Conservation (phyloP, 306 rosid genomes). For the Lupinus albus region DNA sequence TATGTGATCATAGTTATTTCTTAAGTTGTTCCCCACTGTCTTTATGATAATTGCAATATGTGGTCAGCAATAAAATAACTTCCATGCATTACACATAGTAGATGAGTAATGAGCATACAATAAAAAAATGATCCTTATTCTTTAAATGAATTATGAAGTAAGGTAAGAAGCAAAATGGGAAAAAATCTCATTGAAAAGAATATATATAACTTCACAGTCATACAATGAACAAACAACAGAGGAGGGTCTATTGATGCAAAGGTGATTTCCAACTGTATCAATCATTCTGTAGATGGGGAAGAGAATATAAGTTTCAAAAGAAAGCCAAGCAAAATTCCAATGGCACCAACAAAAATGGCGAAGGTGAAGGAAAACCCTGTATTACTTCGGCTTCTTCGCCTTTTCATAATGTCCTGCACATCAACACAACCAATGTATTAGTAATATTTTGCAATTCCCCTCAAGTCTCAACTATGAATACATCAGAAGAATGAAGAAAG, state of each 20-base stretch:
- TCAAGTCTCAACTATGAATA: constrained; percentile 1
- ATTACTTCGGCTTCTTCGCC: constrained; percentile 58
- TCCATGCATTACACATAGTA: too few species aligned
- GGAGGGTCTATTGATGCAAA: constrained; percentile 40
- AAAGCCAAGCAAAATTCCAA: constrained; percentile 81
- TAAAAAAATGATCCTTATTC: too few species aligned
- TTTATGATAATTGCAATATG: too few species aligned
- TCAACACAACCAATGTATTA: constrained; percentile 6
- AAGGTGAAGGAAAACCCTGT: constrained; percentile 75
- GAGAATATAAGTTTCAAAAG: constrained; percentile 73
- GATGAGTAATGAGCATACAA: too few species aligned
- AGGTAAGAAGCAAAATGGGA: constrained; percentile 22
- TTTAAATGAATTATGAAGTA: too few species aligned
- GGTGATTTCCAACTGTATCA: constrained; percentile 15
- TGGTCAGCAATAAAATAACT: too few species aligned
- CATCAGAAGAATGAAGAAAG: not conserved
- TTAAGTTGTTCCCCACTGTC: too few species aligned
- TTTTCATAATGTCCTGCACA: constrained; percentile 70
- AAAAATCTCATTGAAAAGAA: constrained; percentile 40
- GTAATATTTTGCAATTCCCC: constrained; percentile 22
- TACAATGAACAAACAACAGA: constrained; percentile 35
- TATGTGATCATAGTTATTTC: too few species aligned
- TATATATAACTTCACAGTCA: constrained; percentile 43
- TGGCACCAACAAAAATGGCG: constrained; percentile 72
- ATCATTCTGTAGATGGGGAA: constrained; percentile 63